Conservation (phyloP, 2,329 filamentous ascomycete species). For the Penicillium verrucosum region DNA sequence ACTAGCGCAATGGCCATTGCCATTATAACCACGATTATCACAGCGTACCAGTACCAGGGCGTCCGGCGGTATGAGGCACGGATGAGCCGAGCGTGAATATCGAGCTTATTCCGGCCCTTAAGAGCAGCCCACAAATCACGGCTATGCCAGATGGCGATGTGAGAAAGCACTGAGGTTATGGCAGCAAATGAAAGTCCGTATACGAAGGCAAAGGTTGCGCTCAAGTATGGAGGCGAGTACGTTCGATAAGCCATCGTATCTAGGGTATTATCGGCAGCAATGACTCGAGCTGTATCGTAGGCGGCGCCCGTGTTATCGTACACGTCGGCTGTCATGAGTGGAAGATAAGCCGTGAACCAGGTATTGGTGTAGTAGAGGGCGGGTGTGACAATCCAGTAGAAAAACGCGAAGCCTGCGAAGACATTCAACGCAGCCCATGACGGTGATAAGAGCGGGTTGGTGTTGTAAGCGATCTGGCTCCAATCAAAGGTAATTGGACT, state of each 20-base stretch:
- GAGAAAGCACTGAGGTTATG: conserved; percentile 50
- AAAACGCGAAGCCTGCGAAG: conserved; percentile 37
- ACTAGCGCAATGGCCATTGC: conserved; percentile 34
- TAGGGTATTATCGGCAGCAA: conserved; percentile 52
- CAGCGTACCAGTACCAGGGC: conserved; percentile 45
- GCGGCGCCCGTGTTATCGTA: conserved; percentile 46
- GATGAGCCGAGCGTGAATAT: conserved; percentile 45
- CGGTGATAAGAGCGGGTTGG: conserved; percentile 35
- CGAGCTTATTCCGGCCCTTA: conserved; percentile 37
- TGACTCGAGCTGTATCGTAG: conserved; percentile 59
- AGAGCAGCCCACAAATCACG: conserved; percentile 30
- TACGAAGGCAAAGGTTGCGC: conserved; percentile 52
- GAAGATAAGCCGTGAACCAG: conserved; percentile 30
- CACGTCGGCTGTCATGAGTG: conserved; percentile 28
- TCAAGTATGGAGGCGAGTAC: conserved; percentile 64
- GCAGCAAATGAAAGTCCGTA: conserved; percentile 64
- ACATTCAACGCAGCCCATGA: conserved; percentile 41
- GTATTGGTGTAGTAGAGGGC: conserved; percentile 33
- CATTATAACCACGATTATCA: conserved; percentile 34
- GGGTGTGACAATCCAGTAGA: conserved; percentile 37
- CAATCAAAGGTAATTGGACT: conserved; percentile 35
- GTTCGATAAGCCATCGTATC: conserved; percentile 57
- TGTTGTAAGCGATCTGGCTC: conserved; percentile 35
- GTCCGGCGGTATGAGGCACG: conserved; percentile 35
- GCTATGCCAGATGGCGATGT: conserved; percentile 30